Evolutionary conservation across 176 grass and related monocot species (phyloP), one percentile per base, ranked within the genome.

Genomic region (Ensete ventricosum): DNA sequence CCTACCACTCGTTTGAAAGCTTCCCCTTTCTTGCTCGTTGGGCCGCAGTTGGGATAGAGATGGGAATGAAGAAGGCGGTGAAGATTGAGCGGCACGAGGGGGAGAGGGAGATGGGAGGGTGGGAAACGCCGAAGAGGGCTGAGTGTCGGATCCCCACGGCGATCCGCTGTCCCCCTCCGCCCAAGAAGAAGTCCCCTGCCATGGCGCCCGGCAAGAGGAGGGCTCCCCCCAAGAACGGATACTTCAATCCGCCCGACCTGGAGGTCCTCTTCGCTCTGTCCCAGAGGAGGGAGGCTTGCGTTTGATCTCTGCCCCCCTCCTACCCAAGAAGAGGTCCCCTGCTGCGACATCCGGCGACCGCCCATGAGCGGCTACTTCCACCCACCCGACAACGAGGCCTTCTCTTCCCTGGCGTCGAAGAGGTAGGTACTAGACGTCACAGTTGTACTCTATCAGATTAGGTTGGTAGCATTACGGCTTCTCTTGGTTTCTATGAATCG

Each of bases 41-140:
- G 34, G 34, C 34, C 8, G 14, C 11, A 14, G 2, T 1, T 2
- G 19, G 14, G 67, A 50, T 21, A 11, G 63, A 65, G 63, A 27
- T 65, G 67, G 64, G 64, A 26, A 23, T 67, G 26, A 14, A 26
- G 64, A 70, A 50, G 67, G 34, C 34, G 34, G 52, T 50, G 67
- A 48, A 10, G 48, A 48, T 50, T 20, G 54, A 22, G 19, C 20
- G 60, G 67, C 20, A 12, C 34, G 34, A 43, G 81, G 57, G 11
- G 69, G 74, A 53, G 67, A 43, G 52, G 77, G 50, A 25, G 60
- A 65, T 52, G 60, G 75, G 85, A 50, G 94, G 90, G 14, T 98
- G 90, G 79, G 90, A 91, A 82, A 98, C 84, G 75, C 88, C 88
- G 72, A 90, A 93, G 90, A 83, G 90, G 83, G 78, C 86, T 81